Evolutionary conservation across 2,329 filamentous ascomycete genomes (phyloP).

Genomic region (Nothomitra cinnamomea): DNA sequence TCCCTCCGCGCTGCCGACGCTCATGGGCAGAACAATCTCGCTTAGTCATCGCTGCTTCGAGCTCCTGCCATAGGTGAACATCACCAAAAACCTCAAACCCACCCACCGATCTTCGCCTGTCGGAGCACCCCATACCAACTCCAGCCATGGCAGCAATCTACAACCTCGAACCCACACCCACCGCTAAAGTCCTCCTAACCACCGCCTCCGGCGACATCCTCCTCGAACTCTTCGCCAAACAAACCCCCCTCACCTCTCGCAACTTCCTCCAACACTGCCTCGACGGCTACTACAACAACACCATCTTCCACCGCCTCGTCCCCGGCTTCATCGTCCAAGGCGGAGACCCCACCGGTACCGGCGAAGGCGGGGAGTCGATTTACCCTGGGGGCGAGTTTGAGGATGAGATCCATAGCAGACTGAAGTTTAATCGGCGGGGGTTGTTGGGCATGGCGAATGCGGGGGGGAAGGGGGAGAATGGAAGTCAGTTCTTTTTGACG

Average conservation of each 20-base stretch:
- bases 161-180: constrained; percentile 6
- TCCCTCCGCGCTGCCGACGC: no score
- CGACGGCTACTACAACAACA: constrained; percentile 88
- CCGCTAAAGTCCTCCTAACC: constrained; percentile 71
- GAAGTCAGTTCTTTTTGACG: constrained; percentile 95
- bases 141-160: constrained; percentile 3
- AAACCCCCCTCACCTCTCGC: constrained; percentile 76
- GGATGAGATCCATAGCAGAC: constrained; percentile 80
- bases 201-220: constrained; percentile 81
- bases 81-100: background rate
- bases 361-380: constrained; percentile 80
- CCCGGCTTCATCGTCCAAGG: constrained; percentile 89
- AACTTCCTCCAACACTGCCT: constrained; percentile 93
- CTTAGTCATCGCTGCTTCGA: no score
- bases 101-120: background rate
- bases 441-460: constrained; percentile 94
- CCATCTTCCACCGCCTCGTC: constrained; percentile 83
- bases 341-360: constrained; percentile 84
- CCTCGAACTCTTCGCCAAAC: constrained; percentile 87
- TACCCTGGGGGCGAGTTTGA: constrained; percentile 49
- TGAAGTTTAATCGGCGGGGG: constrained; percentile 85
- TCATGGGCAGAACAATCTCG: no score
- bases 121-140: no score
- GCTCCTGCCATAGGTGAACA: background rate
- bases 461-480: constrained; percentile 60